phyloP scores from a whole-genome alignment of 768 basidiomycete species.

The Dendrothele bispora region DNA sequence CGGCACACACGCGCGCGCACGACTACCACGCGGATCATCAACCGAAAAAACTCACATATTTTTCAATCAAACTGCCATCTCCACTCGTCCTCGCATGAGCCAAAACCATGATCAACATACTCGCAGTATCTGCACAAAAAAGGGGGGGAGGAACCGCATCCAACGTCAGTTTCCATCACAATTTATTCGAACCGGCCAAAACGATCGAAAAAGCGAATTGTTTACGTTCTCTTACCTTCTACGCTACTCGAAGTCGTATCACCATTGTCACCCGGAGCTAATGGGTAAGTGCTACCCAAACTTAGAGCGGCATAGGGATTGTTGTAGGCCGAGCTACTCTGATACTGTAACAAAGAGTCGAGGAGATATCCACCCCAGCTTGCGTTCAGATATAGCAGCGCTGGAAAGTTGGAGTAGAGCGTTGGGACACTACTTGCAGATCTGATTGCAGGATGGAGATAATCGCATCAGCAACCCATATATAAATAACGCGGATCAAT shows the following conservation, averaged over 20 bases:
- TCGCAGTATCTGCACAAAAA: slow-evolving; percentile 24
- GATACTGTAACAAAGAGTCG: slow-evolving; percentile 38
- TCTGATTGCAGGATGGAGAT: too few species aligned
- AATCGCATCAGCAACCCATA: too few species aligned
- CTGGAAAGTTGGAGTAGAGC: slow-evolving; percentile 37
- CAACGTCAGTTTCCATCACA: not conserved
- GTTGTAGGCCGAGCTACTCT: not conserved
- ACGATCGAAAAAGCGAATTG: too few species aligned
- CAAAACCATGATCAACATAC: slow-evolving; percentile 34
- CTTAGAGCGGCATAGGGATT: slow-evolving; percentile 8
- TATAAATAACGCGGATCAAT: not conserved
- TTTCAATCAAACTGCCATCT: slow-evolving; percentile 20
- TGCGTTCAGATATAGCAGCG: slow-evolving; percentile 39
- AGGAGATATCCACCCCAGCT: slow-evolving; percentile 39
- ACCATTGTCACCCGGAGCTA: not conserved
- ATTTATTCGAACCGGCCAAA: too few species aligned
- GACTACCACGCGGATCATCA: not conserved
- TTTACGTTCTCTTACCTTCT: not conserved
- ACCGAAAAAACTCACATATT: slow-evolving; percentile 14
- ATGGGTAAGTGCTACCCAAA: slow-evolving; percentile 6
- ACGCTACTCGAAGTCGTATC: not conserved
- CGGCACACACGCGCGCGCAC: not conserved
- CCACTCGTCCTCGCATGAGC: slow-evolving; percentile 28
- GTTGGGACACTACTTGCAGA: slow-evolving; percentile 39
- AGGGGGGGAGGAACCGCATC: not conserved